Evolutionary conservation across 352 stramenopile genomes (phyloP).

Genomic region (Phytopythium aichiense): DNA sequence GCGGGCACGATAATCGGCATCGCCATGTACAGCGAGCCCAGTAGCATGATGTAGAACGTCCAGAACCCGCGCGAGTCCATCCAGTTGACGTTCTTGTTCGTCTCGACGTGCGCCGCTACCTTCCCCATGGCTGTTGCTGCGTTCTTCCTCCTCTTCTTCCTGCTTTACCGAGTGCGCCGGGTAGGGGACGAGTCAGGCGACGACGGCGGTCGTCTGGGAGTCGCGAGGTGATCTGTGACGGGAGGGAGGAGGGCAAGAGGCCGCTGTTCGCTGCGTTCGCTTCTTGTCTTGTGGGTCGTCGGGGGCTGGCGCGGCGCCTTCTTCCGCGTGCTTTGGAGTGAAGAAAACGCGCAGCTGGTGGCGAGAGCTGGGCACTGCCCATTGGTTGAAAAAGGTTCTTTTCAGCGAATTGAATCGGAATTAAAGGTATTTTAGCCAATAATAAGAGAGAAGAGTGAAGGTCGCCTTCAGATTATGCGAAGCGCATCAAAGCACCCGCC

Average conservation of each 20-base stretch:
- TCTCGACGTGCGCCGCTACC: conserved; percentile 43
- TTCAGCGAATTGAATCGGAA: too few species aligned
- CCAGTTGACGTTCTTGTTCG: conserved; percentile 91
- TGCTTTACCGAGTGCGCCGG: too few species aligned
- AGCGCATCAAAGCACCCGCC: conserved; percentile 3
- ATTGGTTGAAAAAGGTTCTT: conserved; percentile 15
- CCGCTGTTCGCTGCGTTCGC: conserved; percentile 12
- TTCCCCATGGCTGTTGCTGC: conserved; percentile 16
- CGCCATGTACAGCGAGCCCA: conserved; percentile 72
- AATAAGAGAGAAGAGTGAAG: conserved; percentile 6
- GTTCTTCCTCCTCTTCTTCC: too few species aligned
- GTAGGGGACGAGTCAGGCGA: neutral
- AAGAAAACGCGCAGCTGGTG: conserved; percentile 7
- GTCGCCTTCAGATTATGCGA: conserved; percentile 2
- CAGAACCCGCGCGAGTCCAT: conserved; percentile 87
- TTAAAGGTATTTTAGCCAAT: neutral
- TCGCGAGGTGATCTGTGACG: neutral
- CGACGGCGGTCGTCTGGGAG: neutral
- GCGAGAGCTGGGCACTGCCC: neutral
- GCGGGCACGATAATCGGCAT: conserved; percentile 75
- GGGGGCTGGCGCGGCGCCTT: neutral
- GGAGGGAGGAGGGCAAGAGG: neutral
- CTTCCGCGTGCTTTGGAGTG: neutral
- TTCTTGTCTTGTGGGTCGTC: conserved; percentile 6
- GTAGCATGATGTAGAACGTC: conserved; percentile 82